These are phyloP conservation scores for Tetraselmis striata DNA, from an alignment of 139 green algal species.

Conservation along the genomic window DNA sequence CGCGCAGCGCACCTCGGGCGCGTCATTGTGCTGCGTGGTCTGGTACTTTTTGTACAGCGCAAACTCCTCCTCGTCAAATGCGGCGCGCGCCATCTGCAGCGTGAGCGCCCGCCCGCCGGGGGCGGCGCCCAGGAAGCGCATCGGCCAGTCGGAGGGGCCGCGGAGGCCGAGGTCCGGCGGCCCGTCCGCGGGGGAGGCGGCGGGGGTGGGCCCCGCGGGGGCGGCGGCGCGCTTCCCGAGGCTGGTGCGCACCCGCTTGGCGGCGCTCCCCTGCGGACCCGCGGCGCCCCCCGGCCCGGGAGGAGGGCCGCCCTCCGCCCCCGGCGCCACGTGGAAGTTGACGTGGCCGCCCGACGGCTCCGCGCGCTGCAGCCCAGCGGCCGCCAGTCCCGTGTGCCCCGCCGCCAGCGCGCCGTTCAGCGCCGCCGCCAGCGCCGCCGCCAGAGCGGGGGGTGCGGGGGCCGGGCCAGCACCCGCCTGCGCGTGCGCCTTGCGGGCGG, in stretches of 20 bases:
- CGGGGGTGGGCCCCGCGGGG: too few relatives aligned
- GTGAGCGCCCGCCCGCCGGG: background rate
- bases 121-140: background rate
- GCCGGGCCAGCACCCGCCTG: too few relatives aligned
- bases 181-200: too few relatives aligned
- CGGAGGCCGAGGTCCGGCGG: too few relatives aligned
- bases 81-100: constrained; percentile 2
- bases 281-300: too few relatives aligned
- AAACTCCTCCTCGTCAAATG: constrained; percentile 52
- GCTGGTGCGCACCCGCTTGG: too few relatives aligned
- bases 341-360: background rate
- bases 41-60: constrained; percentile 53
- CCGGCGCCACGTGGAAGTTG: background rate
- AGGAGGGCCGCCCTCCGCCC: too few relatives aligned
- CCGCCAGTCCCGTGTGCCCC: background rate
- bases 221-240: too few relatives aligned
- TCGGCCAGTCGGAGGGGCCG: too few relatives aligned
- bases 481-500: too few relatives aligned
- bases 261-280: too few relatives aligned
- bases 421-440: background rate
- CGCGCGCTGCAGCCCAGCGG: background rate
- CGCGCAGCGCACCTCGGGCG: background rate
- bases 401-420: background rate
- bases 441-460: too few relatives aligned
- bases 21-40: constrained; percentile 12